Evolutionary conservation across 2,329 filamentous ascomycete species (phyloP).

Genomic region (Clarireedia homoeocarpa): DNA sequence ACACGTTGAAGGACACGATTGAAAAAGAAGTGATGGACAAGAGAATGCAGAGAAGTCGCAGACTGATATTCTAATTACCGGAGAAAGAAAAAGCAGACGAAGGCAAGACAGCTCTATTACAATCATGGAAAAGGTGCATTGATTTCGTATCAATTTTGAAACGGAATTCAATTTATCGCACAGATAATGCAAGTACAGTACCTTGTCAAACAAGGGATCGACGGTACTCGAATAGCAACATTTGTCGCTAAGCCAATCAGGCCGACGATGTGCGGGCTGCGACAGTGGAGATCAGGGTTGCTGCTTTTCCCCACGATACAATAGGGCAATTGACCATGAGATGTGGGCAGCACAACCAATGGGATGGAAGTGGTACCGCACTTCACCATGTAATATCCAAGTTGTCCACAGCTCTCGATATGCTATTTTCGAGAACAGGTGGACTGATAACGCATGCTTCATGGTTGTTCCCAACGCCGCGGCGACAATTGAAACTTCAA

Average conservation of each 20-base stretch:
- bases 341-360: background rate
- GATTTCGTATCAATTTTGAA: slow-evolving; percentile 8
- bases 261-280: background rate
- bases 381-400: too few species aligned
- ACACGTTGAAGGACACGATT: slow-evolving; percentile 2
- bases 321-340: background rate
- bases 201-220: background rate
- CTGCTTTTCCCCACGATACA: background rate
- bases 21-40: slow-evolving; percentile 2
- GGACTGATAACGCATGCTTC: too few species aligned
- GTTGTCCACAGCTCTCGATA: background rate
- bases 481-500: slow-evolving; percentile 1
- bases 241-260: background rate
- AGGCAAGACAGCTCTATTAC: slow-evolving; percentile 2
- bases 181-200: background rate
- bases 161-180: slow-evolving; percentile 7
- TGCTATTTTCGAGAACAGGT: background rate
- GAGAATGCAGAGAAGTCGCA: background rate
- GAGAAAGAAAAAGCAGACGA: slow-evolving; percentile 2
- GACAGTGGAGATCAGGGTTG: background rate
- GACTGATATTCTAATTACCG: slow-evolving; percentile 2
- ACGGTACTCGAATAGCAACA: background rate
- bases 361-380: background rate
- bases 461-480: background rate
- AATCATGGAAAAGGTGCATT: slow-evolving; percentile 1